These are phyloP conservation scores for Diplotaxis tenuifolia DNA, from an alignment of 345 rosid genomes.

Conservation along the genomic window DNA sequence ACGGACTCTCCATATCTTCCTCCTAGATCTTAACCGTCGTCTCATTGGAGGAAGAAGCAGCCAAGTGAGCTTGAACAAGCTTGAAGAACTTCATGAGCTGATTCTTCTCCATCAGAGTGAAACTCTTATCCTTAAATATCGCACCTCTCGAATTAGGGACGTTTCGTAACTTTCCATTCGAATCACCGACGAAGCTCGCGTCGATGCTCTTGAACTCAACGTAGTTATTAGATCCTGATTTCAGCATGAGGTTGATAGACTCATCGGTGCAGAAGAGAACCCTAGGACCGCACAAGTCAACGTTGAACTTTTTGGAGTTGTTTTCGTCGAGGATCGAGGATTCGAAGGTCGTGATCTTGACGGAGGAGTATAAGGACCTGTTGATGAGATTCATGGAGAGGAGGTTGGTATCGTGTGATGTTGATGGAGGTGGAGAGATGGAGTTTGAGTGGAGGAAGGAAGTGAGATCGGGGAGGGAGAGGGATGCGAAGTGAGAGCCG, in stretches of 20 bases:
- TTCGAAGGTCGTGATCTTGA: constrained; percentile 52
- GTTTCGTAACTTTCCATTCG: constrained; percentile 46
- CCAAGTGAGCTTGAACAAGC: constrained; percentile 66
- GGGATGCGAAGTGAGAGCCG: constrained; percentile 84
- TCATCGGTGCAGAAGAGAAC: constrained; percentile 72
- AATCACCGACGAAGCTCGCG: constrained; percentile 58
- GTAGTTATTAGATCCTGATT: constrained; percentile 55
- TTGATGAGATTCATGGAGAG: constrained; percentile 33
- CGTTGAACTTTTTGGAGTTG: constrained; percentile 46
- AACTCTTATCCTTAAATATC: constrained; percentile 71
- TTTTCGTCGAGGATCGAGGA: constrained; percentile 42
- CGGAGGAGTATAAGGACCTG: constrained; percentile 54
- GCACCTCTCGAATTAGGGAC: constrained; percentile 84
- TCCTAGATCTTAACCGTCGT: constrained; percentile 40
- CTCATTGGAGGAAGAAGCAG: constrained; percentile 9
- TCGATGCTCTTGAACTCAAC: constrained; percentile 77
- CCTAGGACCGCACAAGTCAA: constrained; percentile 76
- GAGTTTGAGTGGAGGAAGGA: constrained; percentile 57
- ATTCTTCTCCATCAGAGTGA: constrained; percentile 68
- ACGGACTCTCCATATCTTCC: constrained; percentile 70
- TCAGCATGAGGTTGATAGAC: constrained; percentile 51
- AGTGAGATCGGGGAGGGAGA: constrained; percentile 56
- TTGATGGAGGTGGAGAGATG: constrained; percentile 27
- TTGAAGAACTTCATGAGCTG: constrained; percentile 76
- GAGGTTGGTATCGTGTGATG: constrained; percentile 10